Percentiles rank a stretch among this genome's conserved stretches.
These are phyloP conservation scores for Stagonosporopsis cucurbitacearum DNA, from an alignment of 2,329 filamentous ascomycete species.

Conservation along the genomic window DNA sequence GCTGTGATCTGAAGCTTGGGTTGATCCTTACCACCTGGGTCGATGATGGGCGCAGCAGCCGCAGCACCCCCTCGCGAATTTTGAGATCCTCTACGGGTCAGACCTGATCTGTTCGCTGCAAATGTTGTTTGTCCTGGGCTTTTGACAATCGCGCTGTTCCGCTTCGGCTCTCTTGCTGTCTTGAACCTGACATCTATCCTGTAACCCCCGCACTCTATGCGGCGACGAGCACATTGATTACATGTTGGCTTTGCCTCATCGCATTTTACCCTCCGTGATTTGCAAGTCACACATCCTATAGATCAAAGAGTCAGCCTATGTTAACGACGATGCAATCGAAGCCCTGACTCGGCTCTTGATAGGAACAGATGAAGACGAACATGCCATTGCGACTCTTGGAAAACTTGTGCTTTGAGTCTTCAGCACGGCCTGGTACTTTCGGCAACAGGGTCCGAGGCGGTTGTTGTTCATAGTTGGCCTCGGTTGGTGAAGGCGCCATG, in stretches of 20 bases:
- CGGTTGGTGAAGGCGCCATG: slow-evolving; percentile 8
- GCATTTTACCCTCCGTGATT: slow-evolving; percentile 73
- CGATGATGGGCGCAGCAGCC: neutral
- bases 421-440: slow-evolving; percentile 8
- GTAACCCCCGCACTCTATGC: slow-evolving; percentile 71
- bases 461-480: slow-evolving; percentile 2
- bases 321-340: neutral
- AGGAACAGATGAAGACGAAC: slow-evolving; percentile 15
- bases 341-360: neutral
- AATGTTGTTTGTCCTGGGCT: slow-evolving; percentile 8
- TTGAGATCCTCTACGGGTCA: slow-evolving; percentile 1
- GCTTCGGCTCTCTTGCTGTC: slow-evolving; percentile 21
- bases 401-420: slow-evolving; percentile 16
- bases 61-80: neutral
- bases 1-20: neutral
- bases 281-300: slow-evolving; percentile 73
- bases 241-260: slow-evolving; percentile 73
- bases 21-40: neutral
- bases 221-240: slow-evolving; percentile 68
- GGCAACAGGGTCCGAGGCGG: neutral
- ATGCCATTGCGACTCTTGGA: slow-evolving; percentile 22
- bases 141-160: slow-evolving; percentile 39
- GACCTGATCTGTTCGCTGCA: slow-evolving; percentile 2
- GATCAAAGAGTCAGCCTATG: slow-evolving; percentile 13
- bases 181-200: slow-evolving; percentile 75